phyloP scores from a whole-genome alignment of 2,329 filamentous ascomycete genomes.

The Trichoderma lentiforme region DNA sequence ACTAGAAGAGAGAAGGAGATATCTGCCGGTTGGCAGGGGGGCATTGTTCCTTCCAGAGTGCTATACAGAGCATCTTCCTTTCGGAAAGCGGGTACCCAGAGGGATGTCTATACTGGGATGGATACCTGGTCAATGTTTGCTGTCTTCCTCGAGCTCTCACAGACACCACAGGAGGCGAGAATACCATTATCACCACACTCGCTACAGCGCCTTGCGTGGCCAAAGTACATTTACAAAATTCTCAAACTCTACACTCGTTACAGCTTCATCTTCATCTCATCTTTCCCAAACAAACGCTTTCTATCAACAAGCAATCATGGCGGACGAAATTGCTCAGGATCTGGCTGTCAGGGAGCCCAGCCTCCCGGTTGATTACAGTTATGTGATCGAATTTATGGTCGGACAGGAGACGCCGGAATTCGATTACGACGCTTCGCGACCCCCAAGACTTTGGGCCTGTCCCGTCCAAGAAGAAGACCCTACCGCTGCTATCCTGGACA shows the following conservation, averaged over 20 bases:
- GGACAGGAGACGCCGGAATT: conserved; percentile 20
- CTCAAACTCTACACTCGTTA: neutral
- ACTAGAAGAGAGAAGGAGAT: neutral
- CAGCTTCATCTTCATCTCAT: neutral
- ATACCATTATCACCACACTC: neutral
- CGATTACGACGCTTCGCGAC: neutral
- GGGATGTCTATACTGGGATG: neutral
- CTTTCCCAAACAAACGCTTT: neutral
- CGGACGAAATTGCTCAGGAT: neutral
- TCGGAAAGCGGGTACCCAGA: neutral
- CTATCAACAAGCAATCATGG: neutral
- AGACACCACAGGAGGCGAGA: neutral
- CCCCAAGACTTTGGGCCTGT: conserved; percentile 21
- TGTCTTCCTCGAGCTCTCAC: neutral
- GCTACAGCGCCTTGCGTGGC: neutral
- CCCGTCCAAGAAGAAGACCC: conserved; percentile 18
- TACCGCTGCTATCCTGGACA: neutral
- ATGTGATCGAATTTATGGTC: conserved; percentile 27
- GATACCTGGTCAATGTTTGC: neutral
- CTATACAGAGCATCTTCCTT: neutral
- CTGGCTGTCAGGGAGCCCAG: neutral
- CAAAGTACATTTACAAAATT: neutral
- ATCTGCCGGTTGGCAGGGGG: neutral
- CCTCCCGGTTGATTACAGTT: conserved; percentile 18
- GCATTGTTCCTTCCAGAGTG: neutral